Base-by-base conservation (phyloP, 1,139 yeast species). In the Suhomyces anneliseae region DNA sequence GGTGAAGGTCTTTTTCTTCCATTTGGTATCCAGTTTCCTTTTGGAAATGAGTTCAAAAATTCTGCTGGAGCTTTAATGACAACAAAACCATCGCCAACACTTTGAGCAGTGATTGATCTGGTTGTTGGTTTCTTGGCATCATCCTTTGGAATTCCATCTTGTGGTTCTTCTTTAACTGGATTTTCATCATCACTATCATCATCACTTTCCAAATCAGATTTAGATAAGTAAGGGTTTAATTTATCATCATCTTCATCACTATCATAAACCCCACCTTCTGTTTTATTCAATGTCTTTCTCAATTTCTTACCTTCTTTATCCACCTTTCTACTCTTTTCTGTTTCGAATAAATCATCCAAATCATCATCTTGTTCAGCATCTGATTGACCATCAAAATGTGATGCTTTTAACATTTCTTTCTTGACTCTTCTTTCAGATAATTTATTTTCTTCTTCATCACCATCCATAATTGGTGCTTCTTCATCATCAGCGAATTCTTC, bases 401-500 rank as follows among this genome's bases (percentile, higher is more conserved):
- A 86, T 1, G 97, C 97, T 50, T 83, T 81, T 52, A 90, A 76
- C 93, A 89, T 90, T 66, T 93, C 98, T 57, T 81, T 85, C 68
- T 92, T 93, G 63, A 93, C 86, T 59, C 90, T 86, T 54, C 81
- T 81, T 65, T 93, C 97, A 36, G 92, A 87, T 56, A 90, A 87
- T 64, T 87, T 90, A 63, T 90, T 88, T 62, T 93, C 99, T 60
- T 90, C 95, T 62, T 93, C 99, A 48, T 92, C 90, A 43, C 97
- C 98, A 61, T 93, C 99, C 79, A 93, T 84, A 50, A 92, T 88
- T 29, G 99, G 99, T 1, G 98, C 98, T 65, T 93, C 99, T 69
- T 93, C 99, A 65, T 93, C 99, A 66, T 93, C 99, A 24, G 96
- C 98, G 68, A 93, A 93, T 64, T 92, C 98, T 64, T 93, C 99